Evolutionary conservation across 2,329 filamentous ascomycete genomes (phyloP).

Genomic region (Scytalidium sp.): DNA sequence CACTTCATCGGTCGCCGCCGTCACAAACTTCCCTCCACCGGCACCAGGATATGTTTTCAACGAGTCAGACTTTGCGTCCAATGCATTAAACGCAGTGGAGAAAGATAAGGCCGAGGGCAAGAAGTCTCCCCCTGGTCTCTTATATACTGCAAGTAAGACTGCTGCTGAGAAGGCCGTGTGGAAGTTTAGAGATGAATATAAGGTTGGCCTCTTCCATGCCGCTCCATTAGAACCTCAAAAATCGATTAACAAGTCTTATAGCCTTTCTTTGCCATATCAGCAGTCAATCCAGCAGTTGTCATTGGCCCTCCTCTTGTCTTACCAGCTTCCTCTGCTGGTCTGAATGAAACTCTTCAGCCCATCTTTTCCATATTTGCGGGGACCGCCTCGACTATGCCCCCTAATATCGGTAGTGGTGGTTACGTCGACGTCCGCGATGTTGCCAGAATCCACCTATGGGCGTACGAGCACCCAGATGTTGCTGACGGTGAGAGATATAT

Average conservation of each 20-base stretch:
- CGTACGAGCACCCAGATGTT: constrained; percentile 30
- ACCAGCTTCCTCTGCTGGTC: constrained; percentile 24
- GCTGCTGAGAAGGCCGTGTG: constrained; percentile 35
- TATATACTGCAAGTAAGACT: constrained; percentile 38
- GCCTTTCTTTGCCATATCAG: constrained; percentile 35
- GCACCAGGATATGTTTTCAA: constrained; percentile 19
- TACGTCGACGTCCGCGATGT: constrained; percentile 44
- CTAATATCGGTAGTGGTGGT: constrained; percentile 21
- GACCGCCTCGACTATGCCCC: constrained; percentile 18
- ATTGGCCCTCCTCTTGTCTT: constrained; percentile 35
- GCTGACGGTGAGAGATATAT: constrained; percentile 41
- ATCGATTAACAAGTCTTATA: constrained; percentile 15
- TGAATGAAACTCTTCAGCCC: constrained; percentile 30
- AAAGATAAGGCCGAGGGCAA: constrained; percentile 26
- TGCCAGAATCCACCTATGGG: constrained; percentile 35
- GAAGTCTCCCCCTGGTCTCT: constrained; percentile 8
- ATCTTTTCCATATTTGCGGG: constrained; percentile 35
- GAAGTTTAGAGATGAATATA: constrained; percentile 33
- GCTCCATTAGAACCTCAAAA: constrained; percentile 30
- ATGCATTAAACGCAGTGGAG: constrained; percentile 24
- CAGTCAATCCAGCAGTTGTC: constrained; percentile 39
- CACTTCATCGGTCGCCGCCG: constrained; percentile 31
- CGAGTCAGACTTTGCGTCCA: constrained; percentile 27
- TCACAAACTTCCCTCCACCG: constrained; percentile 16
- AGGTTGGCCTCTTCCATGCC: constrained; percentile 22